Evolutionary conservation across 2,329 filamentous ascomycete species (phyloP).

Genomic region (Purpureocillium lavendulum): DNA sequence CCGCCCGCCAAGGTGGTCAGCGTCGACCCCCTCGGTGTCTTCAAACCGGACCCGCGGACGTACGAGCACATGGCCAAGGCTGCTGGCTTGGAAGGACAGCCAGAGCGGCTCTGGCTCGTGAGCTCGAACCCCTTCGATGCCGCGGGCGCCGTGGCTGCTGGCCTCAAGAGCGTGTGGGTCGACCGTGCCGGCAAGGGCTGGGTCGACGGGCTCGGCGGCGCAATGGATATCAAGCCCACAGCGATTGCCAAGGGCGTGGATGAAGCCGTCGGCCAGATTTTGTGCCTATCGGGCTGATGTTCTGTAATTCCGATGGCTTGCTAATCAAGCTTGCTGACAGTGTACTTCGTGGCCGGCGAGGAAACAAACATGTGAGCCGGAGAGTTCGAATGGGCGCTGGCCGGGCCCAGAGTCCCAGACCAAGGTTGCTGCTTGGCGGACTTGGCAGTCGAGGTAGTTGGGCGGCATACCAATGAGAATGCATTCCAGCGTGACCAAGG

Average conservation of each 20-base stretch:
- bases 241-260: background rate
- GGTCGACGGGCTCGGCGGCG: constrained; percentile 6
- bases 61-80: constrained; percentile 52
- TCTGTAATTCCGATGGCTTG: too few relatives aligned
- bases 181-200: constrained; percentile 8
- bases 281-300: too few relatives aligned
- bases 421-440: too few relatives aligned
- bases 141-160: constrained; percentile 37
- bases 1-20: constrained; percentile 19
- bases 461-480: too few relatives aligned
- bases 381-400: too few relatives aligned
- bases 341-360: too few relatives aligned
- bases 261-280: constrained; percentile 1
- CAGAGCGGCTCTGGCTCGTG: constrained; percentile 56
- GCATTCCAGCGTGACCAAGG: too few relatives aligned
- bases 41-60: constrained; percentile 55
- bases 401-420: too few relatives aligned
- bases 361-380: too few relatives aligned
- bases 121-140: constrained; percentile 69
- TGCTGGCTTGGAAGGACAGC: constrained; percentile 35
- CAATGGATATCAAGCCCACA: background rate
- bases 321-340: too few relatives aligned
- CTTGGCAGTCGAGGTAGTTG: too few relatives aligned
- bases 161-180: constrained; percentile 12
- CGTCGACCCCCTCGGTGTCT: constrained; percentile 50